Evolutionary conservation across 352 stramenopile genomes (phyloP), one percentile per base, ranked within the genome.

Genomic region (Phytophthora palmivora): DNA sequence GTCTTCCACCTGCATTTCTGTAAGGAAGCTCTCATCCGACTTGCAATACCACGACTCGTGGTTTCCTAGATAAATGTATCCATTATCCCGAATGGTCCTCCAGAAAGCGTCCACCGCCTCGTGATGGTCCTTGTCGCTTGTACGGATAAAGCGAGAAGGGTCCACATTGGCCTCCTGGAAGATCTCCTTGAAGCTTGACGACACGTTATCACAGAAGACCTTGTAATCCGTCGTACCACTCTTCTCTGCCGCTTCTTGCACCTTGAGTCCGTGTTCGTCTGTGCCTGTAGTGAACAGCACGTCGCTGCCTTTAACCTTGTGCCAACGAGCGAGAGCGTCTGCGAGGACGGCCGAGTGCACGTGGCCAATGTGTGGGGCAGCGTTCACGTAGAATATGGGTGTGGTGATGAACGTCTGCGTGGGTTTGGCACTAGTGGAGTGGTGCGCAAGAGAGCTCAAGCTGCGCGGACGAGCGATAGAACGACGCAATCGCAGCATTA

Each of bases 321-420:
- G 79, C 87, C 87, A 97, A 37, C 91, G 85, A 52, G 62, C 83
- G 62, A 89, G 90, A 45, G 70, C 94, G 69, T 89, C 97, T 56
- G 76, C 88, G 34, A 99, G 78, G 52, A 98, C 78, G 3, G 87
- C 92, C 42, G 97, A 99, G 84, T 99, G 99, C 37, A 98, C 95
- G 84, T 99, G 97, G 38, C 98, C 98, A 48, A 99, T 98, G 81
- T 99, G 98, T 19, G 98, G 98, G 69, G 97, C 90, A 65, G 98
- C 97, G 69, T 99, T 99, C 36, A 99, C 97, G 79, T 99, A 99
- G 78, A 99, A 99, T 61, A 99, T 99, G 6, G 98, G 97, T n/a
- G 98, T 99, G 49, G 96, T 99, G 51, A 99, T 83, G 26, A 86
- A 78, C 24, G 76, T 79, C 26, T 70, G 42, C 22, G 51, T 22